phyloP scores from a whole-genome alignment of 176 grass and related monocot species.

The Paspalum vaginatum region DNA sequence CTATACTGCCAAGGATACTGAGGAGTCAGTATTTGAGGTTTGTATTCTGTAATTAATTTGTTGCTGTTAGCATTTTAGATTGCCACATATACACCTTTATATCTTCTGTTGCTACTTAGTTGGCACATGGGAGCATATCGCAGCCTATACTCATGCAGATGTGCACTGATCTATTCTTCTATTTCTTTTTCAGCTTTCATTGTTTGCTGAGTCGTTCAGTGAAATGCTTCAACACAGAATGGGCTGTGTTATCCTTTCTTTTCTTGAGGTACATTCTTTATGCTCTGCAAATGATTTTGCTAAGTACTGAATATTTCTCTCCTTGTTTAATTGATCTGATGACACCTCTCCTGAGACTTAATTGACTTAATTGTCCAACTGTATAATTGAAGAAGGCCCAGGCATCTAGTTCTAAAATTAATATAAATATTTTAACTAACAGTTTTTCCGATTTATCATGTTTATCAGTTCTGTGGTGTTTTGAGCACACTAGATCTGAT shows the following conservation, averaged over 20 bases:
- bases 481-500: neutral
- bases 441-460: neutral
- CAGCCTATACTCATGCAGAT: neutral
- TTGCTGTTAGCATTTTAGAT: conserved; percentile 15
- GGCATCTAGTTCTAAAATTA: neutral
- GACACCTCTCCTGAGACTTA: neutral
- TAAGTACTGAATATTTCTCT: neutral
- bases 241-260: conserved; percentile 84
- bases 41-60: conserved; percentile 26
- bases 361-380: neutral
- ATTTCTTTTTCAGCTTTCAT: conserved; percentile 73
- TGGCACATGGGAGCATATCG: neutral
- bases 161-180: conserved; percentile 30
- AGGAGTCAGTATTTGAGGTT: conserved; percentile 98
- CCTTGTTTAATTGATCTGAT: conserved; percentile 1
- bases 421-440: neutral
- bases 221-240: conserved; percentile 99
- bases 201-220: conserved; percentile 90
- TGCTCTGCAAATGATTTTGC: conserved; percentile 30
- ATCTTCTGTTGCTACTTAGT: neutral
- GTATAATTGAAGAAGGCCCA: neutral
- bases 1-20: conserved; percentile 89
- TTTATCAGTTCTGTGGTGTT: neutral
- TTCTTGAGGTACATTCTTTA: conserved; percentile 84
- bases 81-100: neutral